A percentile compares a stretch with the other conserved stretches of the same genome.
phyloP scores from a whole-genome alignment of 768 basidiomycete species.

The Lentinula detonsa region DNA sequence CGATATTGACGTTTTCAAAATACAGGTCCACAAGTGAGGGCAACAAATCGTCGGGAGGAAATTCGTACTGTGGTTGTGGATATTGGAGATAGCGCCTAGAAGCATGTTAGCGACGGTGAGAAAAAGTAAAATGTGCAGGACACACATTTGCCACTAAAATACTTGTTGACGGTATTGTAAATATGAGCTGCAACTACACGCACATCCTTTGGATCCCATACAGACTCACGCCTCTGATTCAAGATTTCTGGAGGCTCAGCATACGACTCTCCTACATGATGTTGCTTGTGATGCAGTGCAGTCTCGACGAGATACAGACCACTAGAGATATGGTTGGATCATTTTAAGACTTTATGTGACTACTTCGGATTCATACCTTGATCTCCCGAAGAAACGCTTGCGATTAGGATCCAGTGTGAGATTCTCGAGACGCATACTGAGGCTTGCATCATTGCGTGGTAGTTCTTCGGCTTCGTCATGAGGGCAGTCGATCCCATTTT shows the following conservation, averaged over 20 bases:
- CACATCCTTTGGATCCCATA: conserved; percentile 33
- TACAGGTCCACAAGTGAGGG: conserved; percentile 38
- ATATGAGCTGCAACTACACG: conserved; percentile 31
- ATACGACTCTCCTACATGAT: conserved; percentile 35
- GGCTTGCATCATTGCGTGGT: conserved; percentile 27
- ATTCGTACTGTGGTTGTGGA: conserved; percentile 16
- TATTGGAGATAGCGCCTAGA: conserved; percentile 1
- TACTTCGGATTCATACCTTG: conserved; percentile 22
- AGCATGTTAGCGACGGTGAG: background rate
- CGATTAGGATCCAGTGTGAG: conserved; percentile 31
- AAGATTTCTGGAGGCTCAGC: conserved; percentile 17
- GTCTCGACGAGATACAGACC: conserved; percentile 45
- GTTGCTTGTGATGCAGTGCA: conserved; percentile 51
- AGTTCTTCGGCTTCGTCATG: conserved; percentile 5
- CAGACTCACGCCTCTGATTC: conserved; percentile 33
- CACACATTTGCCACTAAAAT: conserved; percentile 25
- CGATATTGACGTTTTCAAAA: conserved; percentile 35
- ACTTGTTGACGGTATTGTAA: background rate
- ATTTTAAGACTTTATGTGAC: background rate
- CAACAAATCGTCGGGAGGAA: conserved; percentile 31
- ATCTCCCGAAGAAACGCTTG: conserved; percentile 43
- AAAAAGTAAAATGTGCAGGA: background rate
- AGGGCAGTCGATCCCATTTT: conserved; percentile 25
- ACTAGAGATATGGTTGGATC: conserved; percentile 22
- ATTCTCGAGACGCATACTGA: conserved; percentile 24